Evolutionary conservation across 2,329 filamentous ascomycete species (phyloP).

Genomic region (Alternaria sp.): DNA sequence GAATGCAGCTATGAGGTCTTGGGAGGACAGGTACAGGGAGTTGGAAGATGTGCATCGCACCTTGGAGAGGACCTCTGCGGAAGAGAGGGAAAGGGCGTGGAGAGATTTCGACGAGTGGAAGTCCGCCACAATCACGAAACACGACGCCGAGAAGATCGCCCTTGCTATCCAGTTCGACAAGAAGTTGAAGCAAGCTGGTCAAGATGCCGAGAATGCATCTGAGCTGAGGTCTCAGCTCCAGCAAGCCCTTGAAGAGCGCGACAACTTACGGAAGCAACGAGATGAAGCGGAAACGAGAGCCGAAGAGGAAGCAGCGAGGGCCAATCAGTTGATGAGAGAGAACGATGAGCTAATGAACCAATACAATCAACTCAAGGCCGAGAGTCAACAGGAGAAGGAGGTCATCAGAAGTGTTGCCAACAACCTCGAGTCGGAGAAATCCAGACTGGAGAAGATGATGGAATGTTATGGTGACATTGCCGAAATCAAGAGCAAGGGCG

Average conservation of each 20-base stretch:
- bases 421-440: slow-evolving; percentile 53
- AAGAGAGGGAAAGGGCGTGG: slow-evolving; percentile 45
- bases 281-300: slow-evolving; percentile 43
- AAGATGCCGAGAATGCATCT: slow-evolving; percentile 52
- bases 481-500: slow-evolving; percentile 55
- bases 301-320: slow-evolving; percentile 42
- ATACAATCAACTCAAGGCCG: slow-evolving; percentile 42
- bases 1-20: slow-evolving; percentile 46
- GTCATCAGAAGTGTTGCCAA: slow-evolving; percentile 49
- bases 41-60: slow-evolving; percentile 52
- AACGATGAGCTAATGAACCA: slow-evolving; percentile 47
- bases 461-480: slow-evolving; percentile 53
- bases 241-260: slow-evolving; percentile 58
- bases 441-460: slow-evolving; percentile 53
- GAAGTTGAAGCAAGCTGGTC: slow-evolving; percentile 56
- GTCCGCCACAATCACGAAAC: slow-evolving; percentile 41
- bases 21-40: slow-evolving; percentile 55
- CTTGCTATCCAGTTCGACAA: slow-evolving; percentile 52
- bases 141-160: slow-evolving; percentile 51
- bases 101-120: slow-evolving; percentile 57
- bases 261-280: slow-evolving; percentile 55
- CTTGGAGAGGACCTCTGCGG: slow-evolving; percentile 49
- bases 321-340: slow-evolving; percentile 43
- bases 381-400: slow-evolving; percentile 49
- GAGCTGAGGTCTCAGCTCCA: slow-evolving; percentile 51